Conservation (phyloP, 1,284 basidiomycete species). For the Blastosporella zonata region DNA sequence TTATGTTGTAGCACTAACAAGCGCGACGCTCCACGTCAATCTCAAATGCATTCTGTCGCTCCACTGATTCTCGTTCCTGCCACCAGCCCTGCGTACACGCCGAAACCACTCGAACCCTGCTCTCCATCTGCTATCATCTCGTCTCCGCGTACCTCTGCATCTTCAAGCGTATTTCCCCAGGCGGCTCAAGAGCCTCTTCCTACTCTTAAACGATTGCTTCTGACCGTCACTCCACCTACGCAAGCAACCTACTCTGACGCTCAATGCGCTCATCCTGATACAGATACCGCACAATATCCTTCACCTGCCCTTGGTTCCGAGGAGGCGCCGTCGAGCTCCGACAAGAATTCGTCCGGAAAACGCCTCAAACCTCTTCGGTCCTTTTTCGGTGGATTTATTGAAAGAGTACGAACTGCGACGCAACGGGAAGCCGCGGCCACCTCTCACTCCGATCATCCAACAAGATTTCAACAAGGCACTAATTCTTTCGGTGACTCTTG, state of each 20-base stretch:
- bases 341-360: slow-evolving; percentile 9
- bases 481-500: too few species aligned
- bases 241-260: neutral
- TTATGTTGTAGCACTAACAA: neutral
- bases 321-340: neutral
- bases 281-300: neutral
- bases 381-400: slow-evolving; percentile 27
- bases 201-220: neutral
- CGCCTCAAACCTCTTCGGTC: slow-evolving; percentile 25
- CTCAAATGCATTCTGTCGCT: neutral
- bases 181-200: neutral
- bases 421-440: slow-evolving; percentile 1
- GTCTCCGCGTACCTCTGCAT: neutral
- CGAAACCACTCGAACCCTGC: neutral
- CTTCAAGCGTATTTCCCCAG: neutral
- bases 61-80: slow-evolving; percentile 3
- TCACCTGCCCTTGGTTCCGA: neutral
- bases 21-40: neutral
- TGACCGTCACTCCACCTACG: neutral
- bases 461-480: too few species aligned
- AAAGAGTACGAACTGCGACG: slow-evolving; percentile 21
- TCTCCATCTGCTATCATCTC: neutral
- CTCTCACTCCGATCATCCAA: neutral
- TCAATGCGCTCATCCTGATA: neutral
- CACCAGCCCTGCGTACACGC: neutral